A percentile compares a stretch with the other conserved stretches of the same genome.
phyloP scores from a whole-genome alignment of 257 asterid genomes.

The Thymus quinquecostatus region DNA sequence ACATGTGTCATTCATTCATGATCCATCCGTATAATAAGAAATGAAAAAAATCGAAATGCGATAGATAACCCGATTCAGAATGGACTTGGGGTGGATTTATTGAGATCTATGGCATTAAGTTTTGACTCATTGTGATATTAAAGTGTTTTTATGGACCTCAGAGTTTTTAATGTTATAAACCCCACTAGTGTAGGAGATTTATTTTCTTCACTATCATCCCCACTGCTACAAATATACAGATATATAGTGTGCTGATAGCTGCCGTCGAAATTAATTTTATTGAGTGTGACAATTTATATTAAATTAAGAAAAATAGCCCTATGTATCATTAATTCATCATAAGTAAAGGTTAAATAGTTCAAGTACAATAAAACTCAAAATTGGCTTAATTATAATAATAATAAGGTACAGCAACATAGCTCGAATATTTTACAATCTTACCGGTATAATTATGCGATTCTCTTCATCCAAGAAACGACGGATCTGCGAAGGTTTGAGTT shows the following conservation, averaged over 20 bases:
- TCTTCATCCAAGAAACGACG: not conserved
- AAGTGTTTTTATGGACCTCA: not conserved
- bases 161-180: not conserved
- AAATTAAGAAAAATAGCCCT: too few species aligned
- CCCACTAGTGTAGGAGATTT: too few species aligned
- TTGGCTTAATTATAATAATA: too few species aligned
- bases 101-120: constrained; percentile 3
- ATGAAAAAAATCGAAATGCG: too few species aligned
- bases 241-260: not conserved
- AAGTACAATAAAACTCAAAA: too few species aligned
- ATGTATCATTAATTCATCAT: too few species aligned
- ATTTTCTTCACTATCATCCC: not conserved
- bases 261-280: not conserved
- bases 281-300: not conserved
- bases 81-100: not conserved
- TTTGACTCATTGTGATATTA: not conserved
- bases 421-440: too few species aligned
- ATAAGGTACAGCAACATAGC: too few species aligned
- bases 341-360: too few species aligned
- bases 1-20: too few species aligned
- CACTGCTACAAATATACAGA: not conserved
- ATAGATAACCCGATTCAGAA: too few species aligned
- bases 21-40: too few species aligned
- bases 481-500: not conserved
- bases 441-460: not conserved